phyloP scores from a whole-genome alignment of 495 filamentous ascomycete genomes.

The Durotheca rogersii region DNA sequence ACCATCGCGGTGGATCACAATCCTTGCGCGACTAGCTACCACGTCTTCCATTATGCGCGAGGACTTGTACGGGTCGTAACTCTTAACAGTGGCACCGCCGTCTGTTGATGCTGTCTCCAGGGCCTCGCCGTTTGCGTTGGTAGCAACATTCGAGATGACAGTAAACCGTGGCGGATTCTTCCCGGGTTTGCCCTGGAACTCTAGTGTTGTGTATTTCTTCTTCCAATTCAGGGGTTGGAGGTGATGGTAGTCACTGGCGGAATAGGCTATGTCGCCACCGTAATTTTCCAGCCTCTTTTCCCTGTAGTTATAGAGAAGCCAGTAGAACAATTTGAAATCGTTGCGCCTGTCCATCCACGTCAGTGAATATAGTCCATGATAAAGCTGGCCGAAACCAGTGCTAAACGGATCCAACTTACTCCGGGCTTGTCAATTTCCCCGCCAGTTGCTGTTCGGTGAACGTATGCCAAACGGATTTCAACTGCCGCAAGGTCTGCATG shows the following conservation, averaged over 20 bases:
- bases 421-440: slow-evolving; percentile 61
- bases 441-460: slow-evolving; percentile 70
- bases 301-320: slow-evolving; percentile 73
- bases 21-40: slow-evolving; percentile 52
- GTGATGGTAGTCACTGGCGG: slow-evolving; percentile 86
- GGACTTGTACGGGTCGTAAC: slow-evolving; percentile 84
- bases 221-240: slow-evolving; percentile 55
- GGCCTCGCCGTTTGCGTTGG: slow-evolving; percentile 26
- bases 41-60: slow-evolving; percentile 54
- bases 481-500: slow-evolving; percentile 72
- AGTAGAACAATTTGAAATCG: slow-evolving; percentile 90
- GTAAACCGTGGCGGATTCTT: slow-evolving; percentile 69
- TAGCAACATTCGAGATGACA: slow-evolving; percentile 60
- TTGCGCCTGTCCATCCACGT: slow-evolving; percentile 58
- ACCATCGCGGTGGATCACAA: slow-evolving; percentile 64
- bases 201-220: slow-evolving; percentile 51
- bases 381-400: slow-evolving; percentile 9
- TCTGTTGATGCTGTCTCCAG: slow-evolving; percentile 19
- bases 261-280: slow-evolving; percentile 68
- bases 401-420: slow-evolving; percentile 51
- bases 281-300: slow-evolving; percentile 85
- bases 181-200: slow-evolving; percentile 51
- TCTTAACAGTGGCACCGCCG: slow-evolving; percentile 43
- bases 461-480: slow-evolving; percentile 86
- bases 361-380: no score